Conservation (phyloP, 257 asterid genomes). For the Solanum ahanhuiri region DNA sequence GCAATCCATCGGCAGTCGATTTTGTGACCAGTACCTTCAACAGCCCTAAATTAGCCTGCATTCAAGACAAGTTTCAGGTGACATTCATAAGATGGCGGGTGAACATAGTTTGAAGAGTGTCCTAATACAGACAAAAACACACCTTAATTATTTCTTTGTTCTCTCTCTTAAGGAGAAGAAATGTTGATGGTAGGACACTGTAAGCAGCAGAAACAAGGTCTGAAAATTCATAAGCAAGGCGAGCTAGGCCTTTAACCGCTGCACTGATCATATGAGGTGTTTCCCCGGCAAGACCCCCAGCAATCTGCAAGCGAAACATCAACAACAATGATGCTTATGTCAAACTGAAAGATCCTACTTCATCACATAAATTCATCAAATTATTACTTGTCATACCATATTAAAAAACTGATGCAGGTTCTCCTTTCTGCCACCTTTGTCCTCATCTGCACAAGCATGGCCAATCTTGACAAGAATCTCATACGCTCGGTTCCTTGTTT, state of each 20-base stretch:
- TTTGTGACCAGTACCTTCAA: slow-evolving; percentile 88
- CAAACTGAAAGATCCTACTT: background rate
- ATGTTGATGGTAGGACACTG: slow-evolving; percentile 69
- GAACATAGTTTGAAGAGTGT: background rate
- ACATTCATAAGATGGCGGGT: background rate
- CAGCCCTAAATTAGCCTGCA: slow-evolving; percentile 87
- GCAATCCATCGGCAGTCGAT: slow-evolving; percentile 65
- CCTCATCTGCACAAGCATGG: slow-evolving; percentile 76
- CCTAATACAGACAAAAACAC: background rate
- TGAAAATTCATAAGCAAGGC: slow-evolving; percentile 89
- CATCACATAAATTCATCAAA: background rate
- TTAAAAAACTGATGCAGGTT: slow-evolving; percentile 46
- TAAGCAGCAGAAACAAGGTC: slow-evolving; percentile 72
- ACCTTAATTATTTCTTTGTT: slow-evolving; percentile 88
- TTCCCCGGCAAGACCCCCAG: slow-evolving; percentile 88
- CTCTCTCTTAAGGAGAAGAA: slow-evolving; percentile 74
- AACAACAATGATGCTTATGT: background rate
- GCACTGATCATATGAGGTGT: slow-evolving; percentile 95
- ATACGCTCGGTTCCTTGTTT: slow-evolving; percentile 88
- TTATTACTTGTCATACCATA: slow-evolving; percentile 42
- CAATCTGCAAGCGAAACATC: slow-evolving; percentile 42
- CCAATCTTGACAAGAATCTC: slow-evolving; percentile 91
- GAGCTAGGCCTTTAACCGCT: slow-evolving; percentile 90
- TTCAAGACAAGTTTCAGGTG: slow-evolving; percentile 1
- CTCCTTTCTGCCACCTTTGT: slow-evolving; percentile 53